Conservation (phyloP, 495 filamentous ascomycete genomes). For the Beverwykella pulmonaria region DNA sequence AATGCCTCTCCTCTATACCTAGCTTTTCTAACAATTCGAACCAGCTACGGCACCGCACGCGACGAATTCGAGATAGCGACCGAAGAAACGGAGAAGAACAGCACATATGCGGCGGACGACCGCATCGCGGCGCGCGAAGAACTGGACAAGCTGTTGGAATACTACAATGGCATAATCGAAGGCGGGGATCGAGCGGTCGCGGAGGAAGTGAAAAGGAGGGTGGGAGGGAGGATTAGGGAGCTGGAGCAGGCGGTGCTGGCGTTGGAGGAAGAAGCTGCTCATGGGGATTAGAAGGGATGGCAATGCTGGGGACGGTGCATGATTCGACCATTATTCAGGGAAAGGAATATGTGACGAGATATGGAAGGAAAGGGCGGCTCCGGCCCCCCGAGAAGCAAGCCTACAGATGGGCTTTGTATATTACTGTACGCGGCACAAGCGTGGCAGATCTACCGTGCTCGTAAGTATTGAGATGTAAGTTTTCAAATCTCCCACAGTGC, state of each 20-base stretch:
- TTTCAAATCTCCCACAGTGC: too few relatives aligned
- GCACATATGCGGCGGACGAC: constrained; percentile 58
- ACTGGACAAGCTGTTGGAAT: constrained; percentile 52
- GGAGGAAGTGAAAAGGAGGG: constrained; percentile 55
- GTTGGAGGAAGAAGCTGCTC: constrained; percentile 49
- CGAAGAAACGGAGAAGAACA: constrained; percentile 59
- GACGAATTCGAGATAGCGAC: constrained; percentile 61
- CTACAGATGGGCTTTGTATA: too few relatives aligned
- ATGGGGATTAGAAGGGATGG: constrained; percentile 20
- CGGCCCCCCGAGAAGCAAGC: too few relatives aligned
- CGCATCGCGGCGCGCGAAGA: constrained; percentile 57
- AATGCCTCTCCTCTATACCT: not conserved
- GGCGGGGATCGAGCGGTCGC: constrained; percentile 44
- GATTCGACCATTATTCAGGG: not conserved
- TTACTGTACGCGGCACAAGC: too few relatives aligned
- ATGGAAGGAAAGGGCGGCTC: too few relatives aligned
- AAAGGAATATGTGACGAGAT: not conserved
- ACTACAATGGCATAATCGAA: constrained; percentile 50
- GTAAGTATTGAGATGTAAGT: too few relatives aligned
- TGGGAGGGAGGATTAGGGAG: constrained; percentile 56
- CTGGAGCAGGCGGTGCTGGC: constrained; percentile 55
- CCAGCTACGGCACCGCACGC: constrained; percentile 51
- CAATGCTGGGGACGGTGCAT: not conserved
- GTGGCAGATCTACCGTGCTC: too few relatives aligned
- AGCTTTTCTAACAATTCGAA: not conserved